Percentiles rank a stretch among this genome's conserved stretches.
Conservation (phyloP, 441 rosid species). For the Mallotus japonicus region DNA sequence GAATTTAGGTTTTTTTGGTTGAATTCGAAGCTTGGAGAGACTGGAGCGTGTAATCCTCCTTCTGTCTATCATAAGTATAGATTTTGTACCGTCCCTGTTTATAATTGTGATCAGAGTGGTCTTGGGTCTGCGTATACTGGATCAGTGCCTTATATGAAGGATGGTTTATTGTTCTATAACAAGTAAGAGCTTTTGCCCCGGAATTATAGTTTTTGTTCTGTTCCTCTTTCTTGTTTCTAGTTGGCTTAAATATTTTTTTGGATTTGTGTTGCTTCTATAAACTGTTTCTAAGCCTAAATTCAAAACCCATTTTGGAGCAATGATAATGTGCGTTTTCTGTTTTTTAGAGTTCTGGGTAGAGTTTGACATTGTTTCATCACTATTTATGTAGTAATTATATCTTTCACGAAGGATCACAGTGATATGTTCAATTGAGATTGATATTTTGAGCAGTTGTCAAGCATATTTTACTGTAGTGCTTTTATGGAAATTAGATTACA, state of each 20-base stretch:
- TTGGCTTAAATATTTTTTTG: background rate
- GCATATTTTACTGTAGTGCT: background rate
- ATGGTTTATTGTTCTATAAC: slow-evolving; percentile 84
- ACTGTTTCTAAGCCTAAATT: too few species aligned
- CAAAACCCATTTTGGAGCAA: too few species aligned
- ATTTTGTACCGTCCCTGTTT: slow-evolving; percentile 60
- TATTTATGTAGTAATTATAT: background rate
- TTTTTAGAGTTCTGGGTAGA: too few species aligned
- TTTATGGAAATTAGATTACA: too few species aligned
- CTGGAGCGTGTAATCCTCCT: slow-evolving; percentile 77
- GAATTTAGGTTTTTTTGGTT: slow-evolving; percentile 94
- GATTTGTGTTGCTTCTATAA: background rate
- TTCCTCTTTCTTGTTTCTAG: background rate
- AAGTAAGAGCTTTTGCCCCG: slow-evolving; percentile 49
- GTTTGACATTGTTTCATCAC: too few species aligned
- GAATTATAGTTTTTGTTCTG: background rate
- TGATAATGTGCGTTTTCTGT: too few species aligned
- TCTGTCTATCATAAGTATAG: slow-evolving; percentile 64
- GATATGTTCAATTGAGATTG: background rate
- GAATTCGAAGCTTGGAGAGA: slow-evolving; percentile 86
- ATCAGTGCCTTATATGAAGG: slow-evolving; percentile 68
- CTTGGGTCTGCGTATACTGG: slow-evolving; percentile 59
- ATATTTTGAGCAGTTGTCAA: background rate
- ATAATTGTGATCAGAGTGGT: slow-evolving; percentile 72
- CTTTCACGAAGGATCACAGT: background rate